Percentiles rank a stretch among this genome's conserved stretches.
These are phyloP conservation scores for Neofusicoccum sp. DNA, from an alignment of 2,329 filamentous ascomycete genomes.

Conservation along the genomic window DNA sequence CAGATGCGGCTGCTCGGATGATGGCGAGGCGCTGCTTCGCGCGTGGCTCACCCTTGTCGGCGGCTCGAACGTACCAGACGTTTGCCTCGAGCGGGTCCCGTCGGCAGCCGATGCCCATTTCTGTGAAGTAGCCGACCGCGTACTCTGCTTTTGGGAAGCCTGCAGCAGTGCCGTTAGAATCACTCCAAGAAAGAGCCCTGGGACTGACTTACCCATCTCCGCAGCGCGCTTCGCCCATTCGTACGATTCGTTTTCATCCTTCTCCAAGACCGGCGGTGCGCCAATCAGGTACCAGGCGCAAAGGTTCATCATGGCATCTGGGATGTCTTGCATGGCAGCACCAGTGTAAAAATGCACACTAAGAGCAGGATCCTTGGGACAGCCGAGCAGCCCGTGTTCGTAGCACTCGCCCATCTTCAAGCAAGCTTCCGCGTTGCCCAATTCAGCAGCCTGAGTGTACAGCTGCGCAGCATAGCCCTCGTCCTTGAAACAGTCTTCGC, in stretches of 20 bases:
- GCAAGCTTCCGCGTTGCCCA: slow-evolving; percentile 83
- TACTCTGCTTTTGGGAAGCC: slow-evolving; percentile 76
- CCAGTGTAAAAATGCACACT: slow-evolving; percentile 97
- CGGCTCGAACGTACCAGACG: slow-evolving; percentile 96
- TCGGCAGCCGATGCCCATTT: slow-evolving; percentile 96
- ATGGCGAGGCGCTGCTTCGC: slow-evolving; percentile 83
- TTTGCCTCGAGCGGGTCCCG: slow-evolving; percentile 95
- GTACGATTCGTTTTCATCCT: slow-evolving; percentile 93
- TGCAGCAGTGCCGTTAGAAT: slow-evolving; percentile 32
- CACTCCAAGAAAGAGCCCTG: not conserved
- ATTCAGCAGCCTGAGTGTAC: slow-evolving; percentile 88
- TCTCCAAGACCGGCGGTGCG: slow-evolving; percentile 85
- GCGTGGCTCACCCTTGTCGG: slow-evolving; percentile 85
- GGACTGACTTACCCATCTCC: slow-evolving; percentile 66
- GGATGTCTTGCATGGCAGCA: slow-evolving; percentile 79
- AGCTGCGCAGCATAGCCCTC: slow-evolving; percentile 87
- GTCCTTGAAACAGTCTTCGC: slow-evolving; percentile 83
- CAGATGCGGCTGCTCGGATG: slow-evolving; percentile 77
- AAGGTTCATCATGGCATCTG: slow-evolving; percentile 93
- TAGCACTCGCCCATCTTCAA: slow-evolving; percentile 94
- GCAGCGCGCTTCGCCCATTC: slow-evolving; percentile 91
- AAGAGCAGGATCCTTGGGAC: slow-evolving; percentile 84
- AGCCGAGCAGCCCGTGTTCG: slow-evolving; percentile 84
- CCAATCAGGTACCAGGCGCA: slow-evolving; percentile 99
- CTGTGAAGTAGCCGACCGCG: slow-evolving; percentile 93